A percentile compares a stretch with the other conserved stretches of the same genome.
Evolutionary conservation across 495 filamentous ascomycete species (phyloP).

Genomic region (Penicillium bovifimosum): DNA sequence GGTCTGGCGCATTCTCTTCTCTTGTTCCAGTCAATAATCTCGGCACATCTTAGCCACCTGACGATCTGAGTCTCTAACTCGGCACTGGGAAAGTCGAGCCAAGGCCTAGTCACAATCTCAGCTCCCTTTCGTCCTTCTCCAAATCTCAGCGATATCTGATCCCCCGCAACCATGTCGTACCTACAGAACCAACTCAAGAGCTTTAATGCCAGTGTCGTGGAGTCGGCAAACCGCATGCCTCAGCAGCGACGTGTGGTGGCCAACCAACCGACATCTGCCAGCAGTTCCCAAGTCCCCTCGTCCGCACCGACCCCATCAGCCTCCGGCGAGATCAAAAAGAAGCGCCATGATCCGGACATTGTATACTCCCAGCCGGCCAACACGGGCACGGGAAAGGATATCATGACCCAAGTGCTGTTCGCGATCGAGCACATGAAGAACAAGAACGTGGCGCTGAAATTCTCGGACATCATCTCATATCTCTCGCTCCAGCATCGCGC

Average conservation of each 20-base stretch:
- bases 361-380: conserved; percentile 74
- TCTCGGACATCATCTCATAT: conserved; percentile 69
- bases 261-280: conserved; percentile 28
- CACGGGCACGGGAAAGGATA: conserved; percentile 70
- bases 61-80: neutral
- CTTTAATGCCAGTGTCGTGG: conserved; percentile 44
- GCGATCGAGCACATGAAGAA: conserved; percentile 78
- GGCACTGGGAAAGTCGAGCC: neutral
- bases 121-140: neutral
- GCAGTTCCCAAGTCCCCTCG: conserved; percentile 38
- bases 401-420: conserved; percentile 79
- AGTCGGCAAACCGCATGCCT: conserved; percentile 40
- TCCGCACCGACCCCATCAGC: conserved; percentile 38
- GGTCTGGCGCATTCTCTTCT: neutral
- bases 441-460: conserved; percentile 64
- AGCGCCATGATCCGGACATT: conserved; percentile 51
- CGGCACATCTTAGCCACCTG: neutral
- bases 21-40: neutral
- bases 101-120: neutral
- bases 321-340: conserved; percentile 48
- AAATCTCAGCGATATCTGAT: neutral
- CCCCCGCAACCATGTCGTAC: conserved; percentile 36
- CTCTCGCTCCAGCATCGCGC: conserved; percentile 57
- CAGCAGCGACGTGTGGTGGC: conserved; percentile 37
- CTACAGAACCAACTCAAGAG: conserved; percentile 44